These are phyloP conservation scores for Chaetomium olivaceum DNA, from an alignment of 2,329 filamentous ascomycete genomes.

Conservation along the genomic window DNA sequence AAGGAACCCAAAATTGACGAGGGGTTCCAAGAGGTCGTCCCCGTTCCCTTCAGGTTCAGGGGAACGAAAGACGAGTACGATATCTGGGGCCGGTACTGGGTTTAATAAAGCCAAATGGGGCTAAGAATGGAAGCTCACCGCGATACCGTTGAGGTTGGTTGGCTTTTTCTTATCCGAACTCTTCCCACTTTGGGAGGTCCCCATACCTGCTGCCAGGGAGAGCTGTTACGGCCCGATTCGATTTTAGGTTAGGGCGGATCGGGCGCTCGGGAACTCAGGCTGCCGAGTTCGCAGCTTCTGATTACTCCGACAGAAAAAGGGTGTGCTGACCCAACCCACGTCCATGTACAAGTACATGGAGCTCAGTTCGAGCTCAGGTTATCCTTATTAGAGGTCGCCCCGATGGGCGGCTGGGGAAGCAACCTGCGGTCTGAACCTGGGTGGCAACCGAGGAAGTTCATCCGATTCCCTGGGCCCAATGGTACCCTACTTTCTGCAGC, in stretches of 20 bases:
- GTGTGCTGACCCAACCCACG: not conserved
- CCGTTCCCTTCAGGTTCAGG: constrained; percentile 73
- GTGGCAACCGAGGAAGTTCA: not conserved
- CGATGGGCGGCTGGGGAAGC: not conserved
- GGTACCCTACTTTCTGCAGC: not conserved
- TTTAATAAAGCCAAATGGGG: constrained; percentile 44
- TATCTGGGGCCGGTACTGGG: constrained; percentile 79
- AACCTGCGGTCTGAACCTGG: not conserved
- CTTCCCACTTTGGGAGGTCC: not conserved
- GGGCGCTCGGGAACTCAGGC: too few species aligned
- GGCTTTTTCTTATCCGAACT: not conserved
- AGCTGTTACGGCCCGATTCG: not conserved
- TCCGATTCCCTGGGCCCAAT: not conserved
- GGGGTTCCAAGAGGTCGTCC: constrained; percentile 79
- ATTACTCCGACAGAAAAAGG: not conserved
- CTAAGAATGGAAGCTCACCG: not conserved
- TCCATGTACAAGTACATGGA: not conserved
- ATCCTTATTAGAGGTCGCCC: not conserved
- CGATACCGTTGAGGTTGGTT: not conserved
- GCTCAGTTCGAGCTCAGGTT: not conserved
- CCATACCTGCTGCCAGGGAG: too few species aligned
- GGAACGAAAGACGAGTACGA: constrained; percentile 67
- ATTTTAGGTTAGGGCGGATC: not conserved
- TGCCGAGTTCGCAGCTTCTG: not conserved
- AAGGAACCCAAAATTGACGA: constrained; percentile 70